phyloP scores from a whole-genome alignment of 805 yeast genomes.

The Wickerhamia fluorescens region DNA sequence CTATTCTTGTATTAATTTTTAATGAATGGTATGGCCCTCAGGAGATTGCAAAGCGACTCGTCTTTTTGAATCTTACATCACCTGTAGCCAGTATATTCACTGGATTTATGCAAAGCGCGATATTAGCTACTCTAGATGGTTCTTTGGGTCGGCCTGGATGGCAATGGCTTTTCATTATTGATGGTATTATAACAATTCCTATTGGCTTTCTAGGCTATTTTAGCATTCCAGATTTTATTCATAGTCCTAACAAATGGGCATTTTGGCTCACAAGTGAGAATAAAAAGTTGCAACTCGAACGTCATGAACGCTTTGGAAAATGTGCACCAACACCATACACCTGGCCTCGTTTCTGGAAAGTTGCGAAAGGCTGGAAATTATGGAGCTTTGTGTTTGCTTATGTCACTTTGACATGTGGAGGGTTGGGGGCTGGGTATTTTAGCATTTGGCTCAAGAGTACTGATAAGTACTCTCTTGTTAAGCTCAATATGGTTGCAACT shows the following conservation, averaged over 20 bases:
- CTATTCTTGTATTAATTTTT: slow-evolving; percentile 9
- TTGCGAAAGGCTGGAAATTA: slow-evolving; percentile 1
- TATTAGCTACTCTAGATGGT: slow-evolving; percentile 24
- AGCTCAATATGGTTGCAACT: slow-evolving; percentile 2
- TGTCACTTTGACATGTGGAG: slow-evolving; percentile 1
- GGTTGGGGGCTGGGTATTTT: neutral
- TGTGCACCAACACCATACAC: slow-evolving; percentile 1
- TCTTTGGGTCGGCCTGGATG: slow-evolving; percentile 34
- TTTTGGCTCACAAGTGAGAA: slow-evolving; percentile 4
- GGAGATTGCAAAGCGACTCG: slow-evolving; percentile 10
- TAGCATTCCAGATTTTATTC: slow-evolving; percentile 40
- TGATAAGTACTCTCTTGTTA: neutral
- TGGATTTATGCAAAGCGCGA: slow-evolving; percentile 15
- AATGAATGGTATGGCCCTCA: slow-evolving; percentile 15
- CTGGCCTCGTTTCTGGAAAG: neutral
- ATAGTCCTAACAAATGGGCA: slow-evolving; percentile 3
- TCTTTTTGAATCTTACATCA: slow-evolving; percentile 1
- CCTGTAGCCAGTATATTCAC: slow-evolving; percentile 9
- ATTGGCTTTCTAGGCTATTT: slow-evolving; percentile 33
- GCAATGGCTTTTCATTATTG: slow-evolving; percentile 40
- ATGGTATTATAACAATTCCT: slow-evolving; percentile 25
- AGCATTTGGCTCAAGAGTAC: slow-evolving; percentile 2
- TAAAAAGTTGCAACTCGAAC: slow-evolving; percentile 2
- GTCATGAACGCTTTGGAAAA: slow-evolving; percentile 2
- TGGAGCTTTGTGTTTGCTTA: slow-evolving; percentile 3